Conservation (phyloP, 2,329 filamentous ascomycete genomes). For the Epichloe typhina region DNA sequence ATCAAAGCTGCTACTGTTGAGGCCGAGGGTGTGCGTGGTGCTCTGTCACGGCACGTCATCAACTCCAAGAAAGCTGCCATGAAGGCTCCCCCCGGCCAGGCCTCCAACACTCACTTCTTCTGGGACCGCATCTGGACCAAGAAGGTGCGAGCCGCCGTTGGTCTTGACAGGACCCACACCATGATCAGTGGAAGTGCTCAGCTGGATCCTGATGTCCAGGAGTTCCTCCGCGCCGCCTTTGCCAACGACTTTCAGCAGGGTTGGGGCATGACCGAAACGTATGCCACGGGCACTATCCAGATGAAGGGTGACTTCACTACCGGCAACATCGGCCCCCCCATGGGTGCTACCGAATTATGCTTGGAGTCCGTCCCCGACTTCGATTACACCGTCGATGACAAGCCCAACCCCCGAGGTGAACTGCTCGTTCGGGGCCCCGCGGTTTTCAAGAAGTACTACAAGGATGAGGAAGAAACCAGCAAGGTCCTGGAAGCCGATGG, state of each 20-base stretch:
- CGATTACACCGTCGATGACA: slow-evolving; percentile 81
- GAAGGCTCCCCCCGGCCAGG: slow-evolving; percentile 55
- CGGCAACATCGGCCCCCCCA: slow-evolving; percentile 73
- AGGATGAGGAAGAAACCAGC: slow-evolving; percentile 74
- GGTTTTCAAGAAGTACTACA: slow-evolving; percentile 79
- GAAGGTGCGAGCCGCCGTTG: slow-evolving; percentile 74
- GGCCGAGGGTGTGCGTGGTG: slow-evolving; percentile 65
- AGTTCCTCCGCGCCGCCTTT: slow-evolving; percentile 77
- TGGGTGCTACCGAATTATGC: slow-evolving; percentile 58
- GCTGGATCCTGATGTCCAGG: slow-evolving; percentile 74
- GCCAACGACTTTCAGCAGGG: slow-evolving; percentile 71
- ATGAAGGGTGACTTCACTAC: slow-evolving; percentile 54
- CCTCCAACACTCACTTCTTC: slow-evolving; percentile 64
- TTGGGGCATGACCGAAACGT: slow-evolving; percentile 89
- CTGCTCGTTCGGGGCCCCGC: slow-evolving; percentile 69
- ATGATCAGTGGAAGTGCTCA: slow-evolving; percentile 87
- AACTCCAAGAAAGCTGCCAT: slow-evolving; percentile 68
- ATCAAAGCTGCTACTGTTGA: slow-evolving; percentile 71
- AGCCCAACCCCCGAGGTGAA: slow-evolving; percentile 76
- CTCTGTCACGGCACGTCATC: slow-evolving; percentile 68
- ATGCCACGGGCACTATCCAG: slow-evolving; percentile 65
- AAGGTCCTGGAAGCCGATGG: slow-evolving; percentile 76
- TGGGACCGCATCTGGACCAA: slow-evolving; percentile 84
- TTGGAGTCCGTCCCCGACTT: slow-evolving; percentile 83
- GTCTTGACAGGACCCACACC: slow-evolving; percentile 56